Conservation (phyloP, 345 rosid species). For the Clausena lansium region DNA sequence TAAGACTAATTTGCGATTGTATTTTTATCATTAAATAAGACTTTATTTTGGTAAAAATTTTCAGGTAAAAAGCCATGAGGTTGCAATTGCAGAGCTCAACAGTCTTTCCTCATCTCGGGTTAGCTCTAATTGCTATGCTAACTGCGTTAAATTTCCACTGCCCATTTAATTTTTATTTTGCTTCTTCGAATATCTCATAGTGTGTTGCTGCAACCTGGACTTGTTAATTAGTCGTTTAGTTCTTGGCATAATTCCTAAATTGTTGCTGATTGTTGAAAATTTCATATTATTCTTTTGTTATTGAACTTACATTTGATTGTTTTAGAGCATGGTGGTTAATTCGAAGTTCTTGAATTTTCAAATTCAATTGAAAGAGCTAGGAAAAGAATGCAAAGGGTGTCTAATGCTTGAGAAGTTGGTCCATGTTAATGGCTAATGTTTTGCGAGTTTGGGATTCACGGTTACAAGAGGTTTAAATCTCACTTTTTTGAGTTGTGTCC, state of each 20-base stretch:
- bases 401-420: not conserved
- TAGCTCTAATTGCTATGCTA: not conserved
- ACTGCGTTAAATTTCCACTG: no score
- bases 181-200: not conserved
- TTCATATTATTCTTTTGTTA: not conserved
- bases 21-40: not conserved
- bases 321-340: not conserved
- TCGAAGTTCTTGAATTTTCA: not conserved
- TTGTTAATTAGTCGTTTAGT: not conserved
- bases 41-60: not conserved
- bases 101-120: conserved; percentile 6
- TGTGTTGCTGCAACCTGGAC: not conserved
- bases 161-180: not conserved
- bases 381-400: not conserved
- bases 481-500: no score
- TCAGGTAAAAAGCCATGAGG: conserved; percentile 2
- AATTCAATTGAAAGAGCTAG: not conserved
- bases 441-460: not conserved
- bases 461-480: not conserved
- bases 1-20: not conserved
- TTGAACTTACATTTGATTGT: not conserved
- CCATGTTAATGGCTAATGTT: not conserved
- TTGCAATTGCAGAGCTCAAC: conserved; percentile 12
- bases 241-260: not conserved
- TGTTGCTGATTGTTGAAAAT: not conserved